Evolutionary conservation across 768 basidiomycete genomes (phyloP).

Genomic region (Panaeolus cyanescens): DNA sequence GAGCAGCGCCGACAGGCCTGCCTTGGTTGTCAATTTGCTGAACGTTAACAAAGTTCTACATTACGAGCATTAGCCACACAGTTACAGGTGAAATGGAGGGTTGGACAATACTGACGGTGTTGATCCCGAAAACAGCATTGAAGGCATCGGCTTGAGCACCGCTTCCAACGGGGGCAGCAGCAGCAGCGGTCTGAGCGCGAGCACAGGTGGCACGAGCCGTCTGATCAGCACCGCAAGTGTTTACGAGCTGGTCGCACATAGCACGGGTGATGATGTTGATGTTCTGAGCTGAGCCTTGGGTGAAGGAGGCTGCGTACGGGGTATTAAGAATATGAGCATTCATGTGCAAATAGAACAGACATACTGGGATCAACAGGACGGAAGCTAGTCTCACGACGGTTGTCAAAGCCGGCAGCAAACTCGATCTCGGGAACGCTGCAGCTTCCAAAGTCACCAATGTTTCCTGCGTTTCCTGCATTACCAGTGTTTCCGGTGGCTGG

Average conservation of each 20-base stretch:
- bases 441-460: conserved; percentile 49
- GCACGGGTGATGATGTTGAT: conserved; percentile 59
- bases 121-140: conserved; percentile 58
- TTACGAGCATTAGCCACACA: neutral
- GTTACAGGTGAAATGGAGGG: neutral
- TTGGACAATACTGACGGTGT: conserved; percentile 35
- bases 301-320: conserved; percentile 39
- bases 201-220: conserved; percentile 53
- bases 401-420: conserved; percentile 60
- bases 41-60: conserved; percentile 47
- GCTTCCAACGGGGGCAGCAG: conserved; percentile 38
- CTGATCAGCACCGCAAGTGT: conserved; percentile 54
- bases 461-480: conserved; percentile 12
- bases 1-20: conserved; percentile 22
- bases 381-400: conserved; percentile 61
- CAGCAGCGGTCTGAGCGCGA: conserved; percentile 41
- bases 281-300: conserved; percentile 62
- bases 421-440: conserved; percentile 60
- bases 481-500: conserved; percentile 19
- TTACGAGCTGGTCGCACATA: conserved; percentile 58
- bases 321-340: neutral
- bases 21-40: conserved; percentile 48
- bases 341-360: conserved; percentile 9
- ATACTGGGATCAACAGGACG: conserved; percentile 50
- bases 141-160: conserved; percentile 65